A percentile compares a stretch with the other conserved stretches of the same genome.
Conservation (phyloP, 2,329 filamentous ascomycete genomes). For the Arthrinium puccinioides region DNA sequence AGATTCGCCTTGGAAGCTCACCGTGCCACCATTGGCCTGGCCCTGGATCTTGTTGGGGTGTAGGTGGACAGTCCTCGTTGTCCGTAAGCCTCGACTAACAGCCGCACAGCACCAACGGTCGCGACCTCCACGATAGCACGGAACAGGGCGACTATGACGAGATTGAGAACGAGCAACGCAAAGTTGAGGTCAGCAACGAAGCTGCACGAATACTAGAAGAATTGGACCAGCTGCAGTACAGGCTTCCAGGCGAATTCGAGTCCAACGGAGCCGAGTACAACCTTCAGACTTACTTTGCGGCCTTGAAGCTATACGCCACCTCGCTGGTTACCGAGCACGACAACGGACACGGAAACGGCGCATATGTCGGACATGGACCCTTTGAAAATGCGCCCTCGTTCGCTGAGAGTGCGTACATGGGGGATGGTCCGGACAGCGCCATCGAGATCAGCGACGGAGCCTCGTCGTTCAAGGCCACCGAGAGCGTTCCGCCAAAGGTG, state of each 20-base stretch:
- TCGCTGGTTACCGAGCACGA: slow-evolving; percentile 12
- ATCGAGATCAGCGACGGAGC: slow-evolving; percentile 28
- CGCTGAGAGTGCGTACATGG: slow-evolving; percentile 23
- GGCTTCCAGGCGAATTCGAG: slow-evolving; percentile 40
- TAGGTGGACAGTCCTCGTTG: slow-evolving; percentile 16
- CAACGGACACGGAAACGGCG: slow-evolving; percentile 9
- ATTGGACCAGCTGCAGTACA: slow-evolving; percentile 23
- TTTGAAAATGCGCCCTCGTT: too few species aligned
- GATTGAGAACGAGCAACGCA: slow-evolving; percentile 6
- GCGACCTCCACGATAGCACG: slow-evolving; percentile 4
- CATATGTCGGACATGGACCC: slow-evolving; percentile 18
- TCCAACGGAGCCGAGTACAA: slow-evolving; percentile 61
- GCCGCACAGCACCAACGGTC: slow-evolving; percentile 8
- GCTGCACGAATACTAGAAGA: slow-evolving; percentile 24
- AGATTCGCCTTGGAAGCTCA: slow-evolving; percentile 28
- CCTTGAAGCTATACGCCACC: slow-evolving; percentile 56
- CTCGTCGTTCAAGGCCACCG: slow-evolving; percentile 9
- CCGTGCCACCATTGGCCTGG: slow-evolving; percentile 29
- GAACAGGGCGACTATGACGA: slow-evolving; percentile 1
- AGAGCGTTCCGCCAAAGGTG: slow-evolving; percentile 6
- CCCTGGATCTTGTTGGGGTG: slow-evolving; percentile 32
- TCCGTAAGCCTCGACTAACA: background rate
- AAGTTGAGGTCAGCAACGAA: slow-evolving; percentile 20
- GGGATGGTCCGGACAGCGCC: slow-evolving; percentile 31
- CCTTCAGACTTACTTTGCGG: slow-evolving; percentile 62